Conservation (phyloP, 805 yeast genomes). For the Starmerella floris region DNA sequence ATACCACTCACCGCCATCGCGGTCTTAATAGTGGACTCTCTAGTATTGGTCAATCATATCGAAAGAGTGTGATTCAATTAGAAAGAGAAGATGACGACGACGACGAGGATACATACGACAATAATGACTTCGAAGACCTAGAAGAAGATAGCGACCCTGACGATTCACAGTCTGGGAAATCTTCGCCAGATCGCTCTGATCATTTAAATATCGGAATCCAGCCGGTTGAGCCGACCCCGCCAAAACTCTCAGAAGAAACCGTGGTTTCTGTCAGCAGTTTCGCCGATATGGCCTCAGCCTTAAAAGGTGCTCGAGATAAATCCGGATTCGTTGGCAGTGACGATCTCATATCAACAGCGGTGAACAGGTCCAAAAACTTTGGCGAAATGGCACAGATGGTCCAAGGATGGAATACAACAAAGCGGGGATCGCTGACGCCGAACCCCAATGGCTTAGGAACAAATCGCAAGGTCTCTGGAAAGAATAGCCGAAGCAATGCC, state of each 20-base stretch:
- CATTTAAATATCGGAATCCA: conserved; percentile 18
- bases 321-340: conserved; percentile 19
- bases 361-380: conserved; percentile 14
- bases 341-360: conserved; percentile 21
- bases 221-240: conserved; percentile 21
- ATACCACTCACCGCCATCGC: conserved; percentile 6
- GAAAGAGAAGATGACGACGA: conserved; percentile 17
- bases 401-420: conserved; percentile 11
- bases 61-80: conserved; percentile 16
- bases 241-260: conserved; percentile 21
- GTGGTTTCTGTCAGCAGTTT: conserved; percentile 21
- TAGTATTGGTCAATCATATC: conserved; percentile 7
- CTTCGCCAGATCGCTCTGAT: background rate
- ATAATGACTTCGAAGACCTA: conserved; percentile 13
- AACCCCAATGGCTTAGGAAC: background rate
- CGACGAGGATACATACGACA: conserved; percentile 6
- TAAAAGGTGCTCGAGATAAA: conserved; percentile 16
- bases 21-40: conserved; percentile 9
- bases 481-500: background rate
- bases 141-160: conserved; percentile 8
- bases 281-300: conserved; percentile 22
- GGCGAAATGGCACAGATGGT: conserved; percentile 19
- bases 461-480: background rate
- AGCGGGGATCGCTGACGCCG: background rate
- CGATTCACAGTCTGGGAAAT: background rate